These are phyloP conservation scores for Neoboletus magnificus DNA, from an alignment of 768 basidiomycete species.

Conservation along the genomic window DNA sequence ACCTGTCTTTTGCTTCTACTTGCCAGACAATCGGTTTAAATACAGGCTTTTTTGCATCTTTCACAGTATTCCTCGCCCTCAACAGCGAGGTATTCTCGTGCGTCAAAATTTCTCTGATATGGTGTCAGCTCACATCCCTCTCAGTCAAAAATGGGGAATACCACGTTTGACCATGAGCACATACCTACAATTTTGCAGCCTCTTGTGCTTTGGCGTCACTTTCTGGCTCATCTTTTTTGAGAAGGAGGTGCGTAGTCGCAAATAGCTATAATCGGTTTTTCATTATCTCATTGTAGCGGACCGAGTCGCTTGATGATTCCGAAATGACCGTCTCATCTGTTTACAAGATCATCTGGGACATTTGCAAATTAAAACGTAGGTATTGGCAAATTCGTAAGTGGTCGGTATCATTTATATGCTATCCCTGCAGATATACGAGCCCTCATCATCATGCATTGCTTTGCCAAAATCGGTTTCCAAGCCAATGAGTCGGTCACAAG, in stretches of 20 bases:
- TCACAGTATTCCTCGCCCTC: constrained; percentile 95
- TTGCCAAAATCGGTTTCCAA: constrained; percentile 93
- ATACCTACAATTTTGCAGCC: constrained; percentile 84
- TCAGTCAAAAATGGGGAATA: constrained; percentile 72
- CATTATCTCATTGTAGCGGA: constrained; percentile 51
- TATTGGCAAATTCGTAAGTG: neutral
- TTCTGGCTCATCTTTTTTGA: constrained; percentile 84
- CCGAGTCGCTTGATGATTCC: constrained; percentile 64
- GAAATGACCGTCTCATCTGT: constrained; percentile 90
- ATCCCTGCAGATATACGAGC: constrained; percentile 75
- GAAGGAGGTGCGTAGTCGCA: constrained; percentile 62
- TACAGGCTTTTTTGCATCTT: constrained; percentile 92
- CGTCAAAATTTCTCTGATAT: constrained; percentile 21
- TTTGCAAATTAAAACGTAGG: constrained; percentile 87
- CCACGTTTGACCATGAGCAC: constrained; percentile 67
- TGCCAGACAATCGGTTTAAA: constrained; percentile 98
- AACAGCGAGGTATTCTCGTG: constrained; percentile 92
- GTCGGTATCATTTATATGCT: neutral
- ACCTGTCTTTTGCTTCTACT: constrained; percentile 94
- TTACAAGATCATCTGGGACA: constrained; percentile 93
- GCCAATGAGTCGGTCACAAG: constrained; percentile 89
- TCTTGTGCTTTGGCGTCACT: constrained; percentile 81
- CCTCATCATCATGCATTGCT: constrained; percentile 79
- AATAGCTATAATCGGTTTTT: neutral
- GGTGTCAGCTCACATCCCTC: constrained; percentile 5